Evolutionary conservation across 257 asterid genomes (phyloP), one percentile per base, ranked within the genome.

Genomic region (Nicotiana otophora): DNA sequence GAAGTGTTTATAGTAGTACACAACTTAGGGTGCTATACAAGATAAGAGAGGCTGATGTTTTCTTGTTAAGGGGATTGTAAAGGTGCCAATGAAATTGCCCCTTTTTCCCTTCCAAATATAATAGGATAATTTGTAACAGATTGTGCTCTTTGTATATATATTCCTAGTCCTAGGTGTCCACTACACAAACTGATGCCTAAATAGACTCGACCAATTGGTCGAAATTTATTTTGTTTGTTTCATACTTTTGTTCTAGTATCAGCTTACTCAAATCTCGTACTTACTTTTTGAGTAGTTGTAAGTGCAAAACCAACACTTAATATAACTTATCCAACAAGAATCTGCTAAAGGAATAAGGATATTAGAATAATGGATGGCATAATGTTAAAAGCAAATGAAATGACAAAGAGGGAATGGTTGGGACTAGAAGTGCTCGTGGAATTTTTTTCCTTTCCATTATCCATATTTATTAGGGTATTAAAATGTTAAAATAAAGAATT

Each of bases 21-120:
- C 51, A 42, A 9, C 33, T 69, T 69, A 83, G 39, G 33, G 74
- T 23, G 53, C 76, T 74, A 78, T 42, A 42, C 51, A 42, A 42
- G 51, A 42, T 42, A 42, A 31, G 51, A 42, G 58, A 69, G 78
- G 48, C 10, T 30, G 26, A 54, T 33, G 48, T 81, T 66, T 39
- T 77, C 57, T 80, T 42, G 39, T 6, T 77, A 26, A 26, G 85
- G 84, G 89, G 88, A 70, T 77, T 84, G 91, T 86, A 84, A 51
- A 70, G 84, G 84, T 64, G 39, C 54, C 62, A 66, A 82, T 68
- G 6, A 42, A 72, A 55, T 23, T 48, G 54, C 9, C 74, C 60
- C 34, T 64, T 1, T 65, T 19, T 30, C 63, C 48, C 66, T 34
- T 23, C 0, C 12, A 81, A 31, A 65, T 31, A 66, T 65, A n/a